A percentile compares a stretch with the other conserved stretches of the same genome.
These are phyloP conservation scores for Straminergon stramineum DNA, from an alignment of 225 moss, liverwort and hornwort genomes.

Conservation along the genomic window DNA sequence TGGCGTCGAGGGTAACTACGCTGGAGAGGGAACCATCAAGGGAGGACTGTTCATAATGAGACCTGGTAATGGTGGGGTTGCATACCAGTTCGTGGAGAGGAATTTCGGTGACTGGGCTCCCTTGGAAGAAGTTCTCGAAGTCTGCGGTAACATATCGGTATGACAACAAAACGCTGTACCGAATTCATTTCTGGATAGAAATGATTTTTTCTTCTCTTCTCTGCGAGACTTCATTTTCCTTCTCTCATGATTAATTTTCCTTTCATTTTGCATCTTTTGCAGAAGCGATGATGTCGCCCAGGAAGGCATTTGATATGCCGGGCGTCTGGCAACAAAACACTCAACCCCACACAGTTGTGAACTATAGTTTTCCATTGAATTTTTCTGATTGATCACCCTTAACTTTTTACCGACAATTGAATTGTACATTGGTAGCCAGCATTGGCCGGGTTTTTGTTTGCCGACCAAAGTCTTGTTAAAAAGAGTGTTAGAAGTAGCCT, in stretches of 20 bases:
- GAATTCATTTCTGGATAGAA: not conserved
- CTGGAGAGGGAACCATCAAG: constrained; percentile 34
- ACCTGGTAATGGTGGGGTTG: constrained; percentile 16
- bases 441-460: not conserved
- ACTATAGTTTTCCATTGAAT: not conserved
- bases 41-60: constrained; percentile 21
- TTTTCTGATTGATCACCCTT: not conserved
- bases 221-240: not conserved
- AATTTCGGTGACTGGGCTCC: constrained; percentile 87
- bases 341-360: not conserved
- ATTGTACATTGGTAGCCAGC: constrained; percentile 8
- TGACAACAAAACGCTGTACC: not conserved
- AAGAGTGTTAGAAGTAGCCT: not conserved
- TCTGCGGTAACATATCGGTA: constrained; percentile 45
- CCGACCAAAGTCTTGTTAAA: not conserved
- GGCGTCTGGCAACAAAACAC: not conserved
- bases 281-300: constrained; percentile 13
- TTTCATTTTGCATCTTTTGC: not conserved
- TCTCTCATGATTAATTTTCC: not conserved
- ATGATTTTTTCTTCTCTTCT: not conserved
- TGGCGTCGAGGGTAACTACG: constrained; percentile 28
- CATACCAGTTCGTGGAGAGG: constrained; percentile 33
- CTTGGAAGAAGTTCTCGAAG: constrained; percentile 56
- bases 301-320: not conserved
- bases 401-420: not conserved